Conservation (phyloP, 1,284 basidiomycete species). For the Thecaphora thlaspeos region DNA sequence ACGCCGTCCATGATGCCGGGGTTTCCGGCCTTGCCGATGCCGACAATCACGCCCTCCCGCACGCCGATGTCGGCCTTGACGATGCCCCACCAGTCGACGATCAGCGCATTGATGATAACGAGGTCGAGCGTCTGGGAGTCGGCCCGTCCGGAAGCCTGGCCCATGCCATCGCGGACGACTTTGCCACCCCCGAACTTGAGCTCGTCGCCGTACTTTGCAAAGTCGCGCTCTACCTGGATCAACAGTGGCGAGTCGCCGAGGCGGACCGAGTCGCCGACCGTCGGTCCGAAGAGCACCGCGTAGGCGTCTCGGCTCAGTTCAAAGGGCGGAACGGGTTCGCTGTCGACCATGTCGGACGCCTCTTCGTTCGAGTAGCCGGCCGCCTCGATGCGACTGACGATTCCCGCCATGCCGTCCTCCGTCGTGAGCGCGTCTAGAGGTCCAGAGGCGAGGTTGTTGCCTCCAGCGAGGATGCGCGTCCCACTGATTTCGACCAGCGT, state of each 20-base stretch:
- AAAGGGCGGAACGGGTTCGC: slow-evolving; percentile 12
- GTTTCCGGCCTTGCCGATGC: slow-evolving; percentile 95
- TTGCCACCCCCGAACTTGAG: slow-evolving; percentile 85
- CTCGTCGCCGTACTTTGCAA: slow-evolving; percentile 84
- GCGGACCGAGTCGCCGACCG: slow-evolving; percentile 81
- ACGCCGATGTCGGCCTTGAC: slow-evolving; percentile 99
- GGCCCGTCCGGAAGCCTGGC: slow-evolving; percentile 76
- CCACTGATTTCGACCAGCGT: slow-evolving; percentile 79
- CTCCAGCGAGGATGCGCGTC: slow-evolving; percentile 65
- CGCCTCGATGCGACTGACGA: slow-evolving; percentile 24
- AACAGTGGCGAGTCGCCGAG: slow-evolving; percentile 87
- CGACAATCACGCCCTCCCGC: slow-evolving; percentile 77
- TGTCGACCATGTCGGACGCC: slow-evolving; percentile 10
- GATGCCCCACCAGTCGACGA: slow-evolving; percentile 92
- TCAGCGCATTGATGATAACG: slow-evolving; percentile 89
- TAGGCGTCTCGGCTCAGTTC: slow-evolving; percentile 46
- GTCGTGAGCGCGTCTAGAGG: slow-evolving; percentile 26
- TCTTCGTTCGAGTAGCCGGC: slow-evolving; percentile 40
- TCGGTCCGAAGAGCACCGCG: slow-evolving; percentile 68
- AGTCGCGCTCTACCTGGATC: slow-evolving; percentile 88
- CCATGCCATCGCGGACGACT: slow-evolving; percentile 60
- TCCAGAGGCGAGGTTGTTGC: slow-evolving; percentile 67
- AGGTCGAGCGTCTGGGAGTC: slow-evolving; percentile 77
- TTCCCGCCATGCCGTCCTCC: slow-evolving; percentile 5
- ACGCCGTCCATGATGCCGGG: slow-evolving; percentile 88